Evolutionary conservation across 176 grass and related monocot genomes (phyloP), one percentile per base, ranked within the genome.

Genomic region (Eremochloa ophiuroides): DNA sequence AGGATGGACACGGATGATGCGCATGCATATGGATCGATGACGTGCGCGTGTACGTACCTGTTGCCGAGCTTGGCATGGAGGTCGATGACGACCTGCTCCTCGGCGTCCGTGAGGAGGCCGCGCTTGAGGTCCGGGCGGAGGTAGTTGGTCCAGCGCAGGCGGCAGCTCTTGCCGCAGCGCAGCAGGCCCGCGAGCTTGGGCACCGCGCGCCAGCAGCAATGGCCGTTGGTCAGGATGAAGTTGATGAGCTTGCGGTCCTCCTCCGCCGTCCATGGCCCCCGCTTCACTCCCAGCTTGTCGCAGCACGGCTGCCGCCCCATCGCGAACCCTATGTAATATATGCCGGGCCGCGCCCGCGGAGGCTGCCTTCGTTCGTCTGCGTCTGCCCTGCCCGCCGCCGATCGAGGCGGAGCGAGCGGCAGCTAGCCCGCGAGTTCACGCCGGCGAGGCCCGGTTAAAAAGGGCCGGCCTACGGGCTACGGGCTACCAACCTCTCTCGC

Each of bases 251-350:
- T 97, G 55, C 79, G 86, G 73, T 97, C 94, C 78, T 97, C 94
- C 88, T 93, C 94, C 22, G 88, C 88, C 73, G 94, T 97, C 94
- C 94, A 97, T 23, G 94, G 94, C 3, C 94, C 94, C 8, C 91
- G 44, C 88, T 97, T 97, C 86, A 97, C 94, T 20, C 86, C 86
- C 66, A 91, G 82, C 77, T 93, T 97, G 69, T 97, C 91, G 34
- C 94, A 97, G 85, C 94, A 97, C n/a, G 94, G 94, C 81, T 97
- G 91, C 82, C 94, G 80, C 23, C 91, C 94, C 94, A 97, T 97
- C 43, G n/a, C n/a, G n/a, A n/a, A n/a, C n/a, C n/a, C n/a, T n/a
- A n/a, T n/a, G n/a, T n/a, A n/a, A n/a, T n/a, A n/a, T n/a, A n/a
- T n/a, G n/a, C n/a, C n/a, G n/a, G n/a, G n/a, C n/a, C n/a, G n/a